Evolutionary conservation across 257 asterid species (phyloP), one percentile per base, ranked within the genome.

Genomic region (Solanum neorickii): DNA sequence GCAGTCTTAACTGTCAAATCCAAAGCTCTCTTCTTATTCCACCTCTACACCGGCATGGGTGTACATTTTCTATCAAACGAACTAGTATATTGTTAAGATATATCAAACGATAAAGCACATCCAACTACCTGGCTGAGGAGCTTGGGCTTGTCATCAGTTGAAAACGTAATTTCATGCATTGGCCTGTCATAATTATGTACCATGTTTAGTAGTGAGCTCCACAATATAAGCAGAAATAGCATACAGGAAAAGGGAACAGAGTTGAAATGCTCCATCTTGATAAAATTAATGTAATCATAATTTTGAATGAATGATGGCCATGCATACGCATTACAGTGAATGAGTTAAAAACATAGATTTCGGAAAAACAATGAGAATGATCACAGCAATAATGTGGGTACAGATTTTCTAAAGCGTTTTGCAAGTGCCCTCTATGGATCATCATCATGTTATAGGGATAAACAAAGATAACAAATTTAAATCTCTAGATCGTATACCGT

Each of bases 141-240:
- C 91, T 97, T 97, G 87, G 99, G 99, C 90, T 93, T 95, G 94
- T 97, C 98, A 82, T 89, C 95, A 8, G 97, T 92, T 89, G 99
- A 97, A 91, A 95, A 95, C 16, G 99, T 97, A 91, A 97, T 97
- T 91, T 97, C 99, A 92, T 97, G 99, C 98, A 96, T 93, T 85
- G 99, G 95, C 97, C 99, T 97, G 92, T 49, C 92, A 90, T 85
- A 82, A 87, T 86, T 76, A 52, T 80, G 44, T 41, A 39, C 68
- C 66, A 84, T 47, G 78, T 23, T 84, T 68, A 68, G 78, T 46
- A 85, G 21, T 68, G 62, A 84, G 87, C 66, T 68, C 49, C 66
- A 62, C 27, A 35, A 83, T 1, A 14, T 62, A 15, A 47, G 29
- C 41, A 80, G 16, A 23, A 73, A 46, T 1, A 25, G 62, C 84